Evolutionary conservation across 2,329 filamentous ascomycete genomes (phyloP), one percentile per base, ranked within the genome.

Genomic region (Talaromyces sp.): DNA sequence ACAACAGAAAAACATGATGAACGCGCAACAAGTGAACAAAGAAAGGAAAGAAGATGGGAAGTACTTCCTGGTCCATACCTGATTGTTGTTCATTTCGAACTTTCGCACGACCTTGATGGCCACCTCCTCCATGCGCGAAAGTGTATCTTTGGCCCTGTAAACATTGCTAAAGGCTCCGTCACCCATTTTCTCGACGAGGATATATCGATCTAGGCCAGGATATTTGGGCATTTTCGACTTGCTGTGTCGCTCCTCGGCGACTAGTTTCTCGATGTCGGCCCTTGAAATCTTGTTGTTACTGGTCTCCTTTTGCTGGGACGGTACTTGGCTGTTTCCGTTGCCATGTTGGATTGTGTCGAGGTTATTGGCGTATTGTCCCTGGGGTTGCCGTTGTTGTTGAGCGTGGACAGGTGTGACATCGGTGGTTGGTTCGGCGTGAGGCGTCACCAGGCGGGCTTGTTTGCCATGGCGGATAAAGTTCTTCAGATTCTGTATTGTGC

Each of bases 101-200:
- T 98, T 98, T 75, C 95, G 90, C 69, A 99, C 95, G 60, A 99
- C 95, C 80, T 99, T 99, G 85, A 99, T 98, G 71, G 94, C 95
- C 39, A 95, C 93, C 76, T 98, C 90, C 70, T 87, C 88, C 68
- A 86, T 86, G 68, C 89, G 83, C 47, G 91, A 90, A 6, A 88
- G 85, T 54, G 79, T 84, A 76, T 99, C 95, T 70, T 85, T 86
- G 43, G 95, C 95, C 45, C 92, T 89, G 79, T 98, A 99, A 69
- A 99, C 95, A 74, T 98, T 98, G 83, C 94, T 98, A 84, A 99
- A 99, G 67, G 95, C 95, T 67, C 95, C 95, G 71, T 98, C 95
- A 69, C 95, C 95, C 94, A 99, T 99, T 85, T 98, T 98, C 80
- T 97, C 93, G 61, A 95, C 66, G 39, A 97, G 82, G 62, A 90